Base-by-base conservation (phyloP, 2,329 filamentous ascomycete species). In the Fusarium sp. region DNA sequence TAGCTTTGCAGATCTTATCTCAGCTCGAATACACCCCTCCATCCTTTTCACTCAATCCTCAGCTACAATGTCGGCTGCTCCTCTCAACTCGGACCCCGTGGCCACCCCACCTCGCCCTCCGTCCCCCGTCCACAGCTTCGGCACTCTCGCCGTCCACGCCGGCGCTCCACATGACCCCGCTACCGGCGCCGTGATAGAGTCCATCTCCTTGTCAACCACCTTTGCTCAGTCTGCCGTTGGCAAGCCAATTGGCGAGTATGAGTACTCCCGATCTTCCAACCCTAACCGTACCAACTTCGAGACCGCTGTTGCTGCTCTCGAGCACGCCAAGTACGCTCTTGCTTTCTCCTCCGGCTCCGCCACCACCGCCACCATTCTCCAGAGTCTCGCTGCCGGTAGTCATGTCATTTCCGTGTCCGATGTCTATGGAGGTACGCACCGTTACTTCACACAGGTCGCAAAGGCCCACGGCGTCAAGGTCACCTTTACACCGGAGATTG, bases 381-480 rank as follows among this genome's bases (percentile, higher is more conserved):
- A 98, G 82, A 96, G 92, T 72, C 88, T 99, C 58, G 94, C 95
- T 23, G 86, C 91, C 14, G 94, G 94, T 66, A 96, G 93, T 46
- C 96, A 99, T 82, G 93, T 99, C 75, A 90, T 99, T 74, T 97
- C 94, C 64, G 93, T 99, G 46, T 97, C 94, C 43, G 96, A 99
- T 79, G 94, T 99, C 74, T 99, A 99, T 80, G 96, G 96, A 72
- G 96, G 96, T 73, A 99, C 96, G 40, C 96, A 99, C 83, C 88
- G 96, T 75, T 99, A 99, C 85, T 99, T 99, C 85, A 99, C 96
- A 70, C 94, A 97, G 82, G 96, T 98, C 49, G 96, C 96, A 58
- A 90, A 93, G 75, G 94, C 96, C 25, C 96, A 99, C 80, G 93
- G 95, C 74, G 93, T 99, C 54, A 89, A 91, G 73, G 96, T 98